Evolutionary conservation across 345 rosid genomes (phyloP), one percentile per base, ranked within the genome.

Genomic region (Eucalyptus melliodora): DNA sequence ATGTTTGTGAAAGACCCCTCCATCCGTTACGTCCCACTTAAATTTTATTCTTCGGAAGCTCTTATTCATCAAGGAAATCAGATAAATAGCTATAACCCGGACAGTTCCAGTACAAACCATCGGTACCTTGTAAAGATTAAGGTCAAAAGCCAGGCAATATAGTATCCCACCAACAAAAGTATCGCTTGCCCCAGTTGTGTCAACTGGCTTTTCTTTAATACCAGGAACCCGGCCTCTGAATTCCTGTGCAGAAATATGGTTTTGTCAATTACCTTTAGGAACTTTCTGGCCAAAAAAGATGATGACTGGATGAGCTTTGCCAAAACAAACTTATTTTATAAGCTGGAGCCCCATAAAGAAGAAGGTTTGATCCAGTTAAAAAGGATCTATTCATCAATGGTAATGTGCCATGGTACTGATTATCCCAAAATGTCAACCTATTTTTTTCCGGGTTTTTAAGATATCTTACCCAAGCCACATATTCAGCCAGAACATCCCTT

Each of bases 141-240:
- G 90, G 90, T 97, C 95, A 88, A 95, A 91, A 86, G 98, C 96
- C 88, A 97, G 90, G 93, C 92, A 89, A 90, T 88, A 91, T 59
- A 95, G 94, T 67, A 96, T 13, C 40, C 98, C 98, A 55, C 98
- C 93, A 16, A 95, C 96, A 45, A 96, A 97, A 72, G 99, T 93
- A 94, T 96, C 98, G 83, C 97, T 97, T 45, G 98, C 98, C 90
- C 98, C 97, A 3, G 97, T 96, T 37, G 98, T 97, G 92, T 97
- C 98, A 37, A 95, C 95, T 11, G 96, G 47, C 42, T 93, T 94
- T 49, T 94, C 96, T 94, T 97, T 92, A 31, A 96, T 67, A 88
- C 97, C 96, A 59, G 90, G 60, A 88, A 97, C 97, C 88, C 91
- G 92, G 34, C 99, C 97, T 91, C 92, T 95, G 88, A 96, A 96